Base-by-base conservation (phyloP, 1,284 basidiomycete genomes). In the Moesziomyces antarcticus region DNA sequence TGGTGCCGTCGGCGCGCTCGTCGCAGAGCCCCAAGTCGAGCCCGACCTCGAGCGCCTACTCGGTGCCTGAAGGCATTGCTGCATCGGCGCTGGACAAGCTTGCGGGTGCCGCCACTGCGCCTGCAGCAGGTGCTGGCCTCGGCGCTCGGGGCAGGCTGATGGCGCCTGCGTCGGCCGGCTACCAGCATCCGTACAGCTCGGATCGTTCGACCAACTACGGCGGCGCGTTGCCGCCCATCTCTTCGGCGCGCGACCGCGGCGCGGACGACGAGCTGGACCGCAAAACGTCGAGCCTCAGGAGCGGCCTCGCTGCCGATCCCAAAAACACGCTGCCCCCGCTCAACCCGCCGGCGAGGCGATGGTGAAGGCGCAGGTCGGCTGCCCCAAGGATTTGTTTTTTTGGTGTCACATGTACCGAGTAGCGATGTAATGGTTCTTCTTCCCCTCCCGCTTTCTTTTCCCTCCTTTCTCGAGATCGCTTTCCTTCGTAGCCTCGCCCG, bases 21-120 rank as follows among this genome's bases (percentile, higher is more conserved):
- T 75, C 73, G 25, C 67, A 67, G 43, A 75, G 73, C 54, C 73
- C 73, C 50, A 75, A 75, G 41, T 71, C 67, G 43, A 71, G 73
- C 56, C 68, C 73, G 5, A 71, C 64, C 6, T 68, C 67, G 49
- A 71, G 57, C 57, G 54, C 56, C 41, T 63, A 71, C 60, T 71
- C 72, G 16, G 67, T 60, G 5, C 64, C 72, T 0, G 72, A 70
- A 27, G 68, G 65, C 8, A 60, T 64, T 21, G 65, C 71, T 14
- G 60, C 73, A 6, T 67, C 68, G 30, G 66, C 56, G 4, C 59
- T 69, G 6, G 66, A 74, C 56, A 70, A 63, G 62, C 67, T 70
- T 45, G 67, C 59, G 14, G 51, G 50, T 9, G 49, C 63, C 11
- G 47, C 54, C 13, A 56, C 49, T 24, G 41, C 63, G 10, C 49